These are phyloP conservation scores for Ophiostoma angusticollis DNA, from an alignment of 2,329 filamentous ascomycete genomes.

Conservation along the genomic window DNA sequence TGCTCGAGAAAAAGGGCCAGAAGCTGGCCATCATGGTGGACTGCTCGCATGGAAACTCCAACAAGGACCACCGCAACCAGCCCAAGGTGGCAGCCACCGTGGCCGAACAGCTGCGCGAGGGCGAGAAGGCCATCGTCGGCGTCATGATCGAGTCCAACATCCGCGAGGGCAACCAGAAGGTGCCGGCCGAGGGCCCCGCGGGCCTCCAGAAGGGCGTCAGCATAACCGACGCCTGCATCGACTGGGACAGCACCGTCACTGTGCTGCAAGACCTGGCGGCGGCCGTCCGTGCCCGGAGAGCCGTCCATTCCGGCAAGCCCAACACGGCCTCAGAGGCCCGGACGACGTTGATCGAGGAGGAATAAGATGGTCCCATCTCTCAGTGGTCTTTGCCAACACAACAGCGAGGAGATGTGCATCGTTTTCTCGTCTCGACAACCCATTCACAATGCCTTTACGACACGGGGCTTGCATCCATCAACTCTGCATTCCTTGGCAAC, in stretches of 20 bases:
- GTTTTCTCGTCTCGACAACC: too few relatives aligned
- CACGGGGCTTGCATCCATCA: too few relatives aligned
- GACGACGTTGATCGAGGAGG: conserved; percentile 39
- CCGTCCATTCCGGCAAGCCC: conserved; percentile 28
- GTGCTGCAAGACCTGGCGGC: conserved; percentile 76
- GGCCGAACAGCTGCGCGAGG: conserved; percentile 72
- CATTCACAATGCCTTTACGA: too few relatives aligned
- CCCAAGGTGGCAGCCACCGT: conserved; percentile 78
- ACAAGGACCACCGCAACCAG: conserved; percentile 96
- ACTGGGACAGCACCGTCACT: conserved; percentile 74
- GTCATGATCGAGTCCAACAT: conserved; percentile 99
- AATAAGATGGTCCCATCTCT: too few relatives aligned
- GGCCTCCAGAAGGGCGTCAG: conserved; percentile 78
- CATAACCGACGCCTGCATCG: conserved; percentile 92
- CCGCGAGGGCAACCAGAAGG: conserved; percentile 80
- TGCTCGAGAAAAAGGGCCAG: conserved; percentile 68
- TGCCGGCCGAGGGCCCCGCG: conserved; percentile 66
- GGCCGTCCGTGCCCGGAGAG: conserved; percentile 65
- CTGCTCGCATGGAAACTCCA: conserved; percentile 96
- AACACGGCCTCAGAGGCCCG: conserved; percentile 22
- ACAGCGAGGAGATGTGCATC: too few relatives aligned
- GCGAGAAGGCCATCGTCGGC: conserved; percentile 79
- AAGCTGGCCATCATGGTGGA: conserved; percentile 92
- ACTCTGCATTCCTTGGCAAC: too few relatives aligned
- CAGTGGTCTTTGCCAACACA: too few relatives aligned